phyloP scores from a whole-genome alignment of 805 yeast species.

The Saturnispora sanitii region DNA sequence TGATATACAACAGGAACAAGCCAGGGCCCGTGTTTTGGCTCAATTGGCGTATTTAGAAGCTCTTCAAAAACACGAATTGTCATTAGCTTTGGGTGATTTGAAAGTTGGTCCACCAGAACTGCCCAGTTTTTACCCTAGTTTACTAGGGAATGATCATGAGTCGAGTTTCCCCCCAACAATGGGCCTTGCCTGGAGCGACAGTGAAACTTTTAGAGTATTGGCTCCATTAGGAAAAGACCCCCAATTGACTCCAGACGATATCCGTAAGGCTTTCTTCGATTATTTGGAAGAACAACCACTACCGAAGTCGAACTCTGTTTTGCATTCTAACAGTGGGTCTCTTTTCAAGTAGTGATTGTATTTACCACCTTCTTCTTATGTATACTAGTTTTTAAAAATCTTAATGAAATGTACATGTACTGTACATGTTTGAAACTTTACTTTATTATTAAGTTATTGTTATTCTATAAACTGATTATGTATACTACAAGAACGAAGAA shows the following conservation, averaged over 20 bases:
- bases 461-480: too few species aligned
- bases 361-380: too few species aligned
- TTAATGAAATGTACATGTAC: too few species aligned
- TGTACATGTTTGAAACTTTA: too few species aligned
- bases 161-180: not conserved
- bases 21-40: conserved; percentile 32
- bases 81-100: conserved; percentile 28
- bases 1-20: conserved; percentile 52
- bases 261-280: conserved; percentile 63
- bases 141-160: too few species aligned
- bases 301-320: too few species aligned
- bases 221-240: conserved; percentile 26
- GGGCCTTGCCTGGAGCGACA: conserved; percentile 13
- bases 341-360: too few species aligned
- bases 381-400: too few species aligned
- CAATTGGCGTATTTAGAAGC: conserved; percentile 34
- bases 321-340: too few species aligned
- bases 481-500: too few species aligned
- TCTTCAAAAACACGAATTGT: conserved; percentile 21
- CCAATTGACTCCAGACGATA: conserved; percentile 75
- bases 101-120: conserved; percentile 20
- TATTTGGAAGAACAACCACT: not conserved
- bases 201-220: conserved; percentile 15
- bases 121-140: conserved; percentile 14
- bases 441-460: too few species aligned